Evolutionary conservation across 2,329 filamentous ascomycete genomes (phyloP).

Genomic region (Fusarium phyllophilum): DNA sequence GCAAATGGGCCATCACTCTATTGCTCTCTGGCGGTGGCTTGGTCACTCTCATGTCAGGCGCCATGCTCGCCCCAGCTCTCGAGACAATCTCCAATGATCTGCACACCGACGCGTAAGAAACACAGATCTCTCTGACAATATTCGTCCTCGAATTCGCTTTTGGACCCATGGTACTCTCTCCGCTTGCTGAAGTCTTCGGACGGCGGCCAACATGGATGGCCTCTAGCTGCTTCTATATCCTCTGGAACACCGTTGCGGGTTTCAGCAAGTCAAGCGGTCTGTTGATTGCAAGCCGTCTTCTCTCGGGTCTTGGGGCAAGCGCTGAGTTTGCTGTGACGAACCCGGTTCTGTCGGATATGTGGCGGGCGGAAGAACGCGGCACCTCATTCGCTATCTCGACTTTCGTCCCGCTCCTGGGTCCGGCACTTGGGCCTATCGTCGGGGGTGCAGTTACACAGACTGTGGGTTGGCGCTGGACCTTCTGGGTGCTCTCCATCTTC

Average conservation of each 20-base stretch:
- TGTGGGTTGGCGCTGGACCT: background rate
- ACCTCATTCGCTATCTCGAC: background rate
- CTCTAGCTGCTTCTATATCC: background rate
- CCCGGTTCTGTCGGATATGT: background rate
- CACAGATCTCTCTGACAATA: background rate
- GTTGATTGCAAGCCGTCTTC: background rate
- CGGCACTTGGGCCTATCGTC: background rate
- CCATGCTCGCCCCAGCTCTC: background rate
- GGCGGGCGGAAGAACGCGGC: background rate
- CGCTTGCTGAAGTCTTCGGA: background rate
- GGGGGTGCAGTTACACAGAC: background rate
- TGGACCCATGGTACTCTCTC: background rate
- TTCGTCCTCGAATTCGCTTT: background rate
- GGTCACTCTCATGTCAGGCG: background rate
- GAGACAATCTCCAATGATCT: background rate
- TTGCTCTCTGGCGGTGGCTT: background rate
- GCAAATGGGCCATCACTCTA: background rate
- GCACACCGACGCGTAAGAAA: background rate
- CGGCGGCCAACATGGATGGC: background rate
- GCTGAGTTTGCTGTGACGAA: background rate
- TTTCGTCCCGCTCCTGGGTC: background rate
- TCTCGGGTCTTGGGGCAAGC: background rate
- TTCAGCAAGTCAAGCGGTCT: background rate
- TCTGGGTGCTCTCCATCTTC: background rate
- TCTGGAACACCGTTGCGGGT: background rate